These are phyloP conservation scores for Suillus luteus DNA, from an alignment of 768 basidiomycete genomes.

Conservation along the genomic window DNA sequence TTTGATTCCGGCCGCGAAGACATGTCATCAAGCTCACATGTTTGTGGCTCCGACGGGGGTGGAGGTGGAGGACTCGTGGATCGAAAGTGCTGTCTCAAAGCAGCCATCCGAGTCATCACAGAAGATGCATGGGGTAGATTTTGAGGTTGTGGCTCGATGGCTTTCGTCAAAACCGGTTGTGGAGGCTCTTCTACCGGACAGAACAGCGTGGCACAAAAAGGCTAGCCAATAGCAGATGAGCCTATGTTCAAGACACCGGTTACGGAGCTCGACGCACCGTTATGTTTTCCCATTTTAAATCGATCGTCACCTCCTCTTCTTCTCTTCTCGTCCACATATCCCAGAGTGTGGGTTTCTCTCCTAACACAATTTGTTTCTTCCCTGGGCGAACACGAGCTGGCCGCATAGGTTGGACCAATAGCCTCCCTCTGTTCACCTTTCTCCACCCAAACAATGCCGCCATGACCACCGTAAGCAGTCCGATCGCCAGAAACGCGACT, in stretches of 20 bases:
- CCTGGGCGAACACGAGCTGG: neutral
- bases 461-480: constrained; percentile 53
- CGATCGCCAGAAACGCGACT: constrained; percentile 60
- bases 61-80: neutral
- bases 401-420: constrained; percentile 12
- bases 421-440: constrained; percentile 26
- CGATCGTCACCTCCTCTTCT: constrained; percentile 10
- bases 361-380: constrained; percentile 10
- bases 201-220: constrained; percentile 25
- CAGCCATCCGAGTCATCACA: neutral
- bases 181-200: constrained; percentile 1
- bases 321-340: constrained; percentile 38
- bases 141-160: neutral
- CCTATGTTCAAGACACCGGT: neutral
- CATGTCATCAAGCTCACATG: neutral
- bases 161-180: neutral
- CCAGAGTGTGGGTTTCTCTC: constrained; percentile 46
- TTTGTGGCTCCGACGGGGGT: neutral
- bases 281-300: constrained; percentile 40
- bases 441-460: constrained; percentile 50
- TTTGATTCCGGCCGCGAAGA: neutral
- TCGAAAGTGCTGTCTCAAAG: neutral
- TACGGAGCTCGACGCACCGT: constrained; percentile 36
- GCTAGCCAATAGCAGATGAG: constrained; percentile 23
- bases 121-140: neutral